Conservation (phyloP, 768 basidiomycete species). For the Phanerochaete sordida region DNA sequence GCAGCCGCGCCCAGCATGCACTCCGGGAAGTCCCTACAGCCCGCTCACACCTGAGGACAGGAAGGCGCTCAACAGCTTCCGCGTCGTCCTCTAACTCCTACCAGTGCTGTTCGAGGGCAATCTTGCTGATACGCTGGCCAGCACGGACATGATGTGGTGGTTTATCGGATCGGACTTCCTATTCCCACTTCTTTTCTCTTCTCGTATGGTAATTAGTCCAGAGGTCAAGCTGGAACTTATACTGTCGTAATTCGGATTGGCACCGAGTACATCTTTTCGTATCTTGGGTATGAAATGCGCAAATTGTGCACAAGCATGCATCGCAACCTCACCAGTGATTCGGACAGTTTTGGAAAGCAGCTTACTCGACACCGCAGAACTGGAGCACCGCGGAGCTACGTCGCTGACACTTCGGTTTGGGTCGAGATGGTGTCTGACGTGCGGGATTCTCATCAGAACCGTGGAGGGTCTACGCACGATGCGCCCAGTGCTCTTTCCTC, state of each 20-base stretch:
- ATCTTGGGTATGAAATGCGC: neutral
- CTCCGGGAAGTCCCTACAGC: conserved; percentile 19
- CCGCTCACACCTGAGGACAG: conserved; percentile 33
- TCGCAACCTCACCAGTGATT: neutral
- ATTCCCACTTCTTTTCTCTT: neutral
- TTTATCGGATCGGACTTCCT: neutral
- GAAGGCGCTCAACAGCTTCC: conserved; percentile 32
- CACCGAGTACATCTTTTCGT: neutral
- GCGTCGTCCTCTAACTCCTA: conserved; percentile 25
- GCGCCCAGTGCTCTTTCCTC: neutral
- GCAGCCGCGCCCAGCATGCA: conserved; percentile 11
- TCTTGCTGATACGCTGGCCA: neutral
- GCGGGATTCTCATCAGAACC: conserved; percentile 1
- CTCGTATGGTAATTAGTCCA: neutral
- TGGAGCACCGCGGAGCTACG: conserved; percentile 11
- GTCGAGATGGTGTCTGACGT: neutral
- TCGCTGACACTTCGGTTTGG: conserved; percentile 12
- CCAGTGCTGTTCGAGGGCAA: neutral
- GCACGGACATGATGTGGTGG: neutral
- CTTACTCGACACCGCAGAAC: neutral
- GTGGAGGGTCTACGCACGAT: neutral
- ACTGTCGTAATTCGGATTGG: neutral
- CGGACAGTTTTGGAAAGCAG: neutral
- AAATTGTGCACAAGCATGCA: neutral
- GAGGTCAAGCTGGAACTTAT: neutral